Conservation (phyloP, 352 stramenopile species). For the Pythium folliculosum region DNA sequence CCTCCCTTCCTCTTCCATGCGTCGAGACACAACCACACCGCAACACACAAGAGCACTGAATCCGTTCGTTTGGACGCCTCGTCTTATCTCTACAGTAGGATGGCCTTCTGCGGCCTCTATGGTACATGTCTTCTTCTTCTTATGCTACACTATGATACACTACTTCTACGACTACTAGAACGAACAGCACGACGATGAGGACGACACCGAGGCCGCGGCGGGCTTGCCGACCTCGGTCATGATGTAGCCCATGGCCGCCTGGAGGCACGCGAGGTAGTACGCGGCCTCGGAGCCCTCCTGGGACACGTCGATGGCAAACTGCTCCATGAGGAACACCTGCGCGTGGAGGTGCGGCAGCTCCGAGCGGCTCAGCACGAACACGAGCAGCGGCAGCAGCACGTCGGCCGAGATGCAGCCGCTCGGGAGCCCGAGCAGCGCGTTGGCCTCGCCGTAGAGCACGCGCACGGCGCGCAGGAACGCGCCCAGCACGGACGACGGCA, state of each 20-base stretch:
- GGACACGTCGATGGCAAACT: conserved; percentile 69
- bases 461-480: conserved; percentile 66
- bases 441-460: conserved; percentile 68
- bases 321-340: conserved; percentile 80
- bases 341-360: conserved; percentile 74
- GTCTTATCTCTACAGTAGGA: neutral
- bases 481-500: conserved; percentile 65
- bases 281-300: conserved; percentile 75
- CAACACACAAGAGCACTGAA: neutral
- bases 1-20: neutral
- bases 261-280: conserved; percentile 82
- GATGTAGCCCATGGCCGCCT: conserved; percentile 81
- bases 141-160: neutral
- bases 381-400: conserved; percentile 72
- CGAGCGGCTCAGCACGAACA: conserved; percentile 69
- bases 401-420: conserved; percentile 71
- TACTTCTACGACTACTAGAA: neutral
- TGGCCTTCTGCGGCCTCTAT: neutral
- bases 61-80: neutral
- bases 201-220: too few relatives aligned
- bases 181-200: neutral
- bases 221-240: conserved; percentile 40
- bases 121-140: conserved; percentile 7
- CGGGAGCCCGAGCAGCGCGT: conserved; percentile 42
- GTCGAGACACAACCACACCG: neutral